phyloP scores from a whole-genome alignment of 805 yeast genomes.

The Cyberlindnera bimundalis region DNA sequence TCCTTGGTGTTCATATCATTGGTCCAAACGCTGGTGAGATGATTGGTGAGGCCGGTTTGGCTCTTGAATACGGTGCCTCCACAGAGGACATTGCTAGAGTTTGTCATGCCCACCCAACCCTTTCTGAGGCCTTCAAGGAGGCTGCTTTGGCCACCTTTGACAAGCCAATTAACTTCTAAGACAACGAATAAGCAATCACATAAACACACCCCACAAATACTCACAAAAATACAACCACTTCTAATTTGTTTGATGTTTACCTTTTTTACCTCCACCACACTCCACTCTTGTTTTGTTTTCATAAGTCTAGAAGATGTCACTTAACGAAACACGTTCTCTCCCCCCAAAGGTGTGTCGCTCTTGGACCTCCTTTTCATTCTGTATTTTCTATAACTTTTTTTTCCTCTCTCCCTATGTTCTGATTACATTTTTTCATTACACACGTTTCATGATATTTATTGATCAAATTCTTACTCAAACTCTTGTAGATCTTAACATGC shows the following conservation, averaged over 20 bases:
- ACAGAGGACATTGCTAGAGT: conserved; percentile 97
- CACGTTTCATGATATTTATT: too few relatives aligned
- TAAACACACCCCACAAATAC: not conserved
- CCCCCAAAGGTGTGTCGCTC: not conserved
- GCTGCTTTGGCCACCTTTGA: conserved; percentile 91
- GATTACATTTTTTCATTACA: too few relatives aligned
- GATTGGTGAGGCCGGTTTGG: conserved; percentile 98
- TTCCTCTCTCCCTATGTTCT: not conserved
- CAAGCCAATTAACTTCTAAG: conserved; percentile 83
- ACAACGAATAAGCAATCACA: not conserved
- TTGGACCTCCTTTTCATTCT: too few relatives aligned
- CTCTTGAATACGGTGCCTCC: conserved; percentile 97
- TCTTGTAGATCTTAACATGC: too few relatives aligned
- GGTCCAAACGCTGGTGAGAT: conserved; percentile 99
- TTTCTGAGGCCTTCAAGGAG: conserved; percentile 97
- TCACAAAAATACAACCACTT: not conserved
- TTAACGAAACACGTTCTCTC: not conserved
- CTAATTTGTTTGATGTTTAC: not conserved
- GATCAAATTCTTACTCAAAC: too few relatives aligned
- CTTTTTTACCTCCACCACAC: not conserved
- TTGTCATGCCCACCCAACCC: conserved; percentile 98
- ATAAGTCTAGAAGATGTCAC: not conserved
- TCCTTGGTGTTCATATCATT: conserved; percentile 93
- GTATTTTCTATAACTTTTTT: not conserved
- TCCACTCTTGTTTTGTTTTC: not conserved